Evolutionary conservation across 2,329 filamentous ascomycete genomes (phyloP), one percentile per base, ranked within the genome.

Genomic region (Fusarium sublunatum): DNA sequence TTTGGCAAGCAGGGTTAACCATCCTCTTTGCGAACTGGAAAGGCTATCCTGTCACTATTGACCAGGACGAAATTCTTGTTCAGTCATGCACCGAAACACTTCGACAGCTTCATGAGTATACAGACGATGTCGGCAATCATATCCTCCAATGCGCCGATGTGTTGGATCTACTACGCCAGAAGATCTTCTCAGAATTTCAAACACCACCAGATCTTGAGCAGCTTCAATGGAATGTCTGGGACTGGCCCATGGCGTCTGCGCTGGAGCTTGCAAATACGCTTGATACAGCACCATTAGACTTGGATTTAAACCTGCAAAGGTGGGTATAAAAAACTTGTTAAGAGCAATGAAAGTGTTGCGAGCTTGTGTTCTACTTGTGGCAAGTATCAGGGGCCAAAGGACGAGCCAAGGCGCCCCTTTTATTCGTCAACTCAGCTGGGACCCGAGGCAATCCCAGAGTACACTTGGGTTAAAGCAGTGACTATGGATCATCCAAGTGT

Each of bases 241-340:
- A 72, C 8, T 72, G 68, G 69, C 70, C 70, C 1, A 67, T 72
- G 56, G 70, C 54, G 15, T 72, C 69, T 6, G 68, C 63, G 1
- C 26, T 71, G 34, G 68, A 72, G 31, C 63, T 72, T 8, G 55
- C 63, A 12, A 70, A 72, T 26, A 68, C 62, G 4, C 41, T 70
- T 31, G 60, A 72, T 42, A 49, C 58, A 10, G 55, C 61, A n/a
- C 64, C 69, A 12, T 38, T 70, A n/a, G 66, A 71, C 25, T 32
- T 70, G 13, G 41, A 58, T 13, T 29, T 50, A 13, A 19, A 43
- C 24, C 40, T 38, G 11, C 38, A 58, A 13, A 29, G 35, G 15
- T 57, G 28, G 53, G 2, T 34, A 6, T 57, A 39, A 34, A 39
- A 13, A 28, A n/a, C n/a, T n/a, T n/a, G n/a, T n/a, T n/a, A n/a